Evolutionary conservation across 2,329 filamentous ascomycete species (phyloP), one percentile per base, ranked within the genome.

Genomic region (Aspergillus pseudonomiae): DNA sequence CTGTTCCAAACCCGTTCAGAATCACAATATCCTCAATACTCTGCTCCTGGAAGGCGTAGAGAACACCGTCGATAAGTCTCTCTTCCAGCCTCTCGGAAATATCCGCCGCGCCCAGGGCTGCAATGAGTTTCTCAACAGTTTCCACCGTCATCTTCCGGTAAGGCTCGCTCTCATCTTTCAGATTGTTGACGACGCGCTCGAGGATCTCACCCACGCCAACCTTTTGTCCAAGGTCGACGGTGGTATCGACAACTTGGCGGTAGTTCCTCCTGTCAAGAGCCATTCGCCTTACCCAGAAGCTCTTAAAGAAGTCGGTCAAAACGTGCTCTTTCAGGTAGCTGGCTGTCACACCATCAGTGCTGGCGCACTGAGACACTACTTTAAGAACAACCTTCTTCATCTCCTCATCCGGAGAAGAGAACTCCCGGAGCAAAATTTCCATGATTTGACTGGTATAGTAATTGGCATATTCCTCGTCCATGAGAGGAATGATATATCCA

Each of bases 341-440:
- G 41, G 94, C 91, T 39, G 95, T 98, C 32, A 99, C 95, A 80
- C 95, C 95, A 74, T 96, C 91, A 2, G 94, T 98, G 70, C 91
- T 91, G 9, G 95, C 92, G 75, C 95, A 98, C 75, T 99, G 95
- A 21, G 94, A 97, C 19, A 99, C 89, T 32, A 99, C 95, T 80
- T 98, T 98, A 63, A 99, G 83, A 9, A 99, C 95, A 1, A 99
- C 95, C 82, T 99, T 99, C 82, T 98, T 99, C 95, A 99, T 99
- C 79, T 99, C 95, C 79, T 99, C 95, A 69, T 99, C 95, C 0
- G 95, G 95, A 0, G 94, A 97, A 7, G 93, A 91, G 74, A 99
- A 99, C 76, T 99, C 95, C 72, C 95, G 89, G 34, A 98, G 87
- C 16, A 99, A 83, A 73, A 98, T 98, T 78, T 98, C 95, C 94